Base-by-base conservation (phyloP, 495 filamentous ascomycete species). In the Tuber melanosporum region DNA sequence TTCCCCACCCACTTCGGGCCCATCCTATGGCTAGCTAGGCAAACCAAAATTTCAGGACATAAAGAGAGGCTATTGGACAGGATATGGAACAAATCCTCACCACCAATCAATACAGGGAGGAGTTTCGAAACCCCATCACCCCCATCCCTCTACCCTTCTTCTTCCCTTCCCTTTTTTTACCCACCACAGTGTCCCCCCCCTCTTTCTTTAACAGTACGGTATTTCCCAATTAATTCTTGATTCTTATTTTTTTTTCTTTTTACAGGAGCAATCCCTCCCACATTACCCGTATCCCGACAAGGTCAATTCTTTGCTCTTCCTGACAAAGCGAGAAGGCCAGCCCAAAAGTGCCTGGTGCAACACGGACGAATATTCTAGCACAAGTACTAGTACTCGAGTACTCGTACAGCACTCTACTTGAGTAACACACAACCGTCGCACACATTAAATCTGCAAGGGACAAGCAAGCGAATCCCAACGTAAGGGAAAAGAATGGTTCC, bases 391-490 rank as follows among this genome's bases (percentile, higher is more conserved):
- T 42, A 42, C 42, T 42, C 42, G 42, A 42, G 42, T 42, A 49
- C 47, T n/a, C 8, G 6, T 20, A 19, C 19, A 49, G 47, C 47
- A 49, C 20, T 5, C 17, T 46, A 46, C 44, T 46, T 10, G 44
- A 17, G 44, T 26, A 57, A 57, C n/a, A 4, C 22, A 57, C 49
- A 57, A 57, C 57, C 57, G 57, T 66, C 57, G 57, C 26, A 36
- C 57, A 3, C 32, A 66, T 66, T 66, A 66, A 66, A 66, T 36
- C 57, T 66, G 57, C 57, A 66, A 66, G 57, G 57, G 26, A 66
- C n/a, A 57, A 26, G 46, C 49, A 26, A 57, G 57, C 26, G 57
- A 66, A 36, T 66, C 57, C 26, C 26, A 32, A 32, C n/a, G 26
- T 14, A 66, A 66, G 57, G 57, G 14, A 66, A 62, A 62, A 62